Evolutionary conservation across 179 eudicot species (phyloP).

Genomic region (Corrigiola litoralis): DNA sequence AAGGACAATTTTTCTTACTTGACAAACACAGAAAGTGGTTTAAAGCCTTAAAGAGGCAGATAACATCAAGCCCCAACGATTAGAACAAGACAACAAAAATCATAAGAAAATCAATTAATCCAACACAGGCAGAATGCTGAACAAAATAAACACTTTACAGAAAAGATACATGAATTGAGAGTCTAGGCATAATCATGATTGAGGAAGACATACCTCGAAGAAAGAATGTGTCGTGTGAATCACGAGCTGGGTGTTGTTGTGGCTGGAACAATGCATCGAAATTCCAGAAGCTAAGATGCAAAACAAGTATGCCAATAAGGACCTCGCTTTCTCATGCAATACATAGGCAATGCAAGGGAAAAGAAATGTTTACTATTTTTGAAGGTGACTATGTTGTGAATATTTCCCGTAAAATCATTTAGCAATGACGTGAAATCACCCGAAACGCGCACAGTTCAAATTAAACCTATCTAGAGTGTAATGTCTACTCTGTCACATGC

Average conservation of each 20-base stretch:
- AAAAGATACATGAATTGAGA: not conserved
- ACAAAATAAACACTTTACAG: not conserved
- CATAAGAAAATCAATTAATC: not conserved
- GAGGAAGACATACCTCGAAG: conserved; percentile 50
- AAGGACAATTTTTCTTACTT: too few species aligned
- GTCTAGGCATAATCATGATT: not conserved
- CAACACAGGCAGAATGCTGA: not conserved
- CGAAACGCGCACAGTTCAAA: too few species aligned
- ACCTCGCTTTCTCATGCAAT: not conserved
- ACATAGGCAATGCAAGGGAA: not conserved
- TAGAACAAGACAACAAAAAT: not conserved
- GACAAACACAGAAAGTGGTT: too few species aligned
- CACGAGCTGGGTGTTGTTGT: conserved; percentile 99
- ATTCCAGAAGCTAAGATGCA: conserved; percentile 76
- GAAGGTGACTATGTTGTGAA: too few species aligned
- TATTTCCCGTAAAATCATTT: too few species aligned
- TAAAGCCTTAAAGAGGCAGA: too few species aligned
- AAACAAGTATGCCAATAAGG: not conserved
- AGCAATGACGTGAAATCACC: too few species aligned
- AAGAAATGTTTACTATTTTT: too few species aligned
- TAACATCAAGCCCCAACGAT: too few species aligned
- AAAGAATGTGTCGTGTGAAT: conserved; percentile 97
- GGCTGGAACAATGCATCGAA: conserved; percentile 98
- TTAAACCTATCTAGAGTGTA: too few species aligned
- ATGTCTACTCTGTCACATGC: too few species aligned